Evolutionary conservation across 495 filamentous ascomycete genomes (phyloP).

Genomic region (Penicillium herquei): DNA sequence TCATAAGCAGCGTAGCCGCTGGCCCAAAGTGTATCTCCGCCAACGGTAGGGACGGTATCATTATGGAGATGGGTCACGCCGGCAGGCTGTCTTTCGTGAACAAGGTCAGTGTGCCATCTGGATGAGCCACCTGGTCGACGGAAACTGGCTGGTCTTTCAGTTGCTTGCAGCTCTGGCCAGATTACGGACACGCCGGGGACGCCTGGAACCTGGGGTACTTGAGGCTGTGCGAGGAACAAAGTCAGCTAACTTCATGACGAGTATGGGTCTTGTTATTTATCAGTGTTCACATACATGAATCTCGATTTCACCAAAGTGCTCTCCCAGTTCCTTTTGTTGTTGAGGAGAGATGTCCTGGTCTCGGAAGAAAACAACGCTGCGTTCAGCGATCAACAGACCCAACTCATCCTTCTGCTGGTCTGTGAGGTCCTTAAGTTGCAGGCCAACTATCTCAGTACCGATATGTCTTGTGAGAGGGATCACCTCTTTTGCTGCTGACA

Average conservation of each 20-base stretch:
- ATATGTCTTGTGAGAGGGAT: slow-evolving; percentile 65
- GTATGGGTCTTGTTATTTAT: neutral
- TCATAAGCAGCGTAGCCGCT: slow-evolving; percentile 69
- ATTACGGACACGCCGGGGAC: slow-evolving; percentile 63
- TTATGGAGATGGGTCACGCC: slow-evolving; percentile 70
- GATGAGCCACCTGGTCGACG: slow-evolving; percentile 63
- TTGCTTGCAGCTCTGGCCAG: slow-evolving; percentile 63
- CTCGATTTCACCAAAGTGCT: slow-evolving; percentile 66
- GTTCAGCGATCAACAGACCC: slow-evolving; percentile 67
- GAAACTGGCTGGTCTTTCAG: slow-evolving; percentile 55
- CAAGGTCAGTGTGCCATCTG: slow-evolving; percentile 68
- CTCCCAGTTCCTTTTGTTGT: slow-evolving; percentile 64
- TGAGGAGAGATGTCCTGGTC: slow-evolving; percentile 70
- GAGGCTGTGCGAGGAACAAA: slow-evolving; percentile 46
- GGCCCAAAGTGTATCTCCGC: slow-evolving; percentile 73
- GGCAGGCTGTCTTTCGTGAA: slow-evolving; percentile 68
- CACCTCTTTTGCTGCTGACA: slow-evolving; percentile 64
- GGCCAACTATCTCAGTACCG: slow-evolving; percentile 68
- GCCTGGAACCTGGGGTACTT: slow-evolving; percentile 68
- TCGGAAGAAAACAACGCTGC: slow-evolving; percentile 75
- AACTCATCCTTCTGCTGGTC: slow-evolving; percentile 68
- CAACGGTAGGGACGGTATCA: slow-evolving; percentile 60
- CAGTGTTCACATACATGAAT: slow-evolving; percentile 54
- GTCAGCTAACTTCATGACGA: neutral
- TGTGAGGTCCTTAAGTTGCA: slow-evolving; percentile 68